Conservation (phyloP, 192 early-diverging fungal genomes). For the Pecoramyces ruminantium region DNA sequence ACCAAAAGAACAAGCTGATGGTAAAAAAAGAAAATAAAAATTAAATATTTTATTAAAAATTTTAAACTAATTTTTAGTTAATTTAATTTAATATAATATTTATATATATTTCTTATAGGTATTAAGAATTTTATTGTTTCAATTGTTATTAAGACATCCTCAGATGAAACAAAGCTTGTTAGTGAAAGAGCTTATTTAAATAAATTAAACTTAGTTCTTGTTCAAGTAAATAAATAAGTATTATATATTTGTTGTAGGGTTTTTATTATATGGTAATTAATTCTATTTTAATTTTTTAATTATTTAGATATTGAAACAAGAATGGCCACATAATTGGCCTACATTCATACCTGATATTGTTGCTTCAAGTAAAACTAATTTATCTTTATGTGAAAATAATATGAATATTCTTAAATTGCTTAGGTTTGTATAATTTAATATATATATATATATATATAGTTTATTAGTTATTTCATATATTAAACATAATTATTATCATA, state of each 20-base stretch:
- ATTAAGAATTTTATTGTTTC: conserved; percentile 93
- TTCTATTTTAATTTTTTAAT: no score
- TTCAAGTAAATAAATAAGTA: no score
- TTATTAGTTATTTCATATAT: no score
- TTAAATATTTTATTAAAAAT: background rate
- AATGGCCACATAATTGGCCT: conserved; percentile 99
- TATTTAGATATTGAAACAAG: conserved; percentile 86
- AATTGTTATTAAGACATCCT: conserved; percentile 77
- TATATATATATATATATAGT: no score
- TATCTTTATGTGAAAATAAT: conserved; percentile 96
- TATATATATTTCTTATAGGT: no score
- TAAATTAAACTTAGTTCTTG: conserved; percentile 93
- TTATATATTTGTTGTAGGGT: no score
- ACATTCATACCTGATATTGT: conserved; percentile 97
- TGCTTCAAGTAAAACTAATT: conserved; percentile 77
- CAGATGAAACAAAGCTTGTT: conserved; percentile 61
- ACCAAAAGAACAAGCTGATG: conserved; percentile 60
- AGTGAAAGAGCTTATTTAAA: conserved; percentile 61
- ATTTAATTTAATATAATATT: no score
- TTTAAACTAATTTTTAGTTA: no score
- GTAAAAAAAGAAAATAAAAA: no score
- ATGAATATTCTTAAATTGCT: conserved; percentile 97
- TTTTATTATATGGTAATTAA: no score
- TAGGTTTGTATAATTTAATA: conserved; percentile 31
- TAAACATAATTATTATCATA: no score